Evolutionary conservation across 257 asterid genomes (phyloP).

Genomic region (Nicotiana knightiana): DNA sequence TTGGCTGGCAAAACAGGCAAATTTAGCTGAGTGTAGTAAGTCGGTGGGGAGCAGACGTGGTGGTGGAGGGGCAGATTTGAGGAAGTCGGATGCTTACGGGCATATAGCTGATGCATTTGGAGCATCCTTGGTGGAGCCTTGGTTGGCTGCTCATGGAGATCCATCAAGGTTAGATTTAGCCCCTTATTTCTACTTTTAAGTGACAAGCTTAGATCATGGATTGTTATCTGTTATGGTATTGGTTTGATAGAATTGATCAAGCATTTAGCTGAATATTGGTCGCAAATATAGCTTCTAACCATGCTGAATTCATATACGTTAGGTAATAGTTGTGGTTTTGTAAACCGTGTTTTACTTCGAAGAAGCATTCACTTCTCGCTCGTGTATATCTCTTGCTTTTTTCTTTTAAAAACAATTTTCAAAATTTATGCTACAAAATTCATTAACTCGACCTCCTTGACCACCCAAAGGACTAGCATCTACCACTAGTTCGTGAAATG

Average conservation of each 20-base stretch:
- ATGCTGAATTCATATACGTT: too few species aligned
- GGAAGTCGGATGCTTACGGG: constrained; percentile 49
- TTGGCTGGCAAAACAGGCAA: constrained; percentile 89
- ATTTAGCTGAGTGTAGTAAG: constrained; percentile 78
- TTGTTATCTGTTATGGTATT: neutral
- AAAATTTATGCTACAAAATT: too few species aligned
- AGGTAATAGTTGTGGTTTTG: too few species aligned
- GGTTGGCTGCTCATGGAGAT: constrained; percentile 99
- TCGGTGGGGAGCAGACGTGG: constrained; percentile 39
- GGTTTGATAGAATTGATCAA: neutral
- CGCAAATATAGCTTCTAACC: too few species aligned
- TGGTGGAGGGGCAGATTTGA: constrained; percentile 44
- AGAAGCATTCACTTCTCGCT: too few species aligned
- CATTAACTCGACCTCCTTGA: too few species aligned
- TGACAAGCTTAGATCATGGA: neutral
- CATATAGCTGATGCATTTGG: constrained; percentile 78
- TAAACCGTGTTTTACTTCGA: too few species aligned
- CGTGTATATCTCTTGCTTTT: too few species aligned
- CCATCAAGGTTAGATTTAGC: constrained; percentile 62
- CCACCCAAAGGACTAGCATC: too few species aligned
- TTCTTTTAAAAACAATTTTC: too few species aligned
- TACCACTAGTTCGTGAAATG: too few species aligned
- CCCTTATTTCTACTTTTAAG: neutral
- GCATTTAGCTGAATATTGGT: too few species aligned
- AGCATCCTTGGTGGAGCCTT: constrained; percentile 89